These are phyloP conservation scores for Umbelopsis isabellina DNA, from an alignment of 192 early-diverging fungal species.

Conservation along the genomic window DNA sequence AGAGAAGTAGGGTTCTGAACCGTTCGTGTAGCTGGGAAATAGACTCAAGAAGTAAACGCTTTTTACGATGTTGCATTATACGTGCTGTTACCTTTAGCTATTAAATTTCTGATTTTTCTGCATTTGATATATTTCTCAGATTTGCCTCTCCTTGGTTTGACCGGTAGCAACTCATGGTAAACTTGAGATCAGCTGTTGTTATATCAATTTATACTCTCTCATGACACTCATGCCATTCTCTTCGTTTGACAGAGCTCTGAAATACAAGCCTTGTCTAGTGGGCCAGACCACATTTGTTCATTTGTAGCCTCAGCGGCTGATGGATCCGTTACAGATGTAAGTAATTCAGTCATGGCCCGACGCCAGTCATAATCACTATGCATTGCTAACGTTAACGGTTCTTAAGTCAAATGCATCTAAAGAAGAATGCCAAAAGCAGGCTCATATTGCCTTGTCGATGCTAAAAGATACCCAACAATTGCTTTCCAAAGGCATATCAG, in stretches of 20 bases:
- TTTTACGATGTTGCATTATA: too few species aligned
- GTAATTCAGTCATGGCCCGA: background rate
- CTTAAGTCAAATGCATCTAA: background rate
- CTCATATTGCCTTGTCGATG: background rate
- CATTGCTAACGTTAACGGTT: background rate
- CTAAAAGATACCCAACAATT: background rate
- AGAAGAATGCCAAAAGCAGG: background rate
- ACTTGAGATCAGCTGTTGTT: background rate
- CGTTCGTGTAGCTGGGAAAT: too few species aligned
- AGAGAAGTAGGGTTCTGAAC: too few species aligned
- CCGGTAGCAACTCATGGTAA: too few species aligned
- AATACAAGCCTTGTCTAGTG: constrained; percentile 6
- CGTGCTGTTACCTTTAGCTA: too few species aligned
- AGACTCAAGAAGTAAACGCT: too few species aligned
- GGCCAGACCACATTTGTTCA: background rate
- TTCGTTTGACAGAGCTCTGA: background rate
- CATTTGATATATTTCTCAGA: too few species aligned
- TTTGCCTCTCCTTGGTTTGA: too few species aligned
- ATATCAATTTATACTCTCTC: background rate
- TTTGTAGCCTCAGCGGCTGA: constrained; percentile 6
- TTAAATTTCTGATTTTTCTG: too few species aligned
- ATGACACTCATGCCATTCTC: background rate
- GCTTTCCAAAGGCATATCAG: constrained; percentile 9
- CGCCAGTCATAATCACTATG: background rate
- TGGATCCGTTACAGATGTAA: background rate